phyloP scores from a whole-genome alignment of 1,284 basidiomycete species.

The Fomes fomentarius region DNA sequence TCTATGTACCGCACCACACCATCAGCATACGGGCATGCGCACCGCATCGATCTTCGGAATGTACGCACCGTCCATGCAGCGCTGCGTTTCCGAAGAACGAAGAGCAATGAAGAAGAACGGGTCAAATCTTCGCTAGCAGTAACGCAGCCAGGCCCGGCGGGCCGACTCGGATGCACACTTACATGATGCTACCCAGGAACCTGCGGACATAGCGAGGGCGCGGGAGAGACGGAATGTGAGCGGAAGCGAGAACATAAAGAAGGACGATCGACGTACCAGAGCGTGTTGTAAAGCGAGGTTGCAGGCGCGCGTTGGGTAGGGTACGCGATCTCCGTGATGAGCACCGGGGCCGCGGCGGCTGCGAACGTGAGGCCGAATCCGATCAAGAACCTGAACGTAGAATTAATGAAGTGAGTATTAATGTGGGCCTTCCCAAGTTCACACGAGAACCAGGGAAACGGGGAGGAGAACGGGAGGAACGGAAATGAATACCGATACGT shows the following conservation, averaged over 20 bases:
- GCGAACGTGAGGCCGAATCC: conserved; percentile 61
- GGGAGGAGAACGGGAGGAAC: not conserved
- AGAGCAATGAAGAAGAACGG: not conserved
- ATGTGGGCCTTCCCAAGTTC: not conserved
- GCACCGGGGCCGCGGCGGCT: conserved; percentile 51
- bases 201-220: conserved; percentile 21
- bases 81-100: conserved; percentile 27
- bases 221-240: conserved; percentile 3
- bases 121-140: not conserved
- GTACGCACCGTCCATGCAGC: conserved; percentile 52
- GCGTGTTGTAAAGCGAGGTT: conserved; percentile 58
- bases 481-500: no score
- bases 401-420: not conserved
- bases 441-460: not conserved
- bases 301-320: conserved; percentile 54
- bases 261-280: conserved; percentile 44
- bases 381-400: conserved; percentile 45
- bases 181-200: conserved; percentile 48
- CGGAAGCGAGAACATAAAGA: conserved; percentile 5
- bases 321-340: conserved; percentile 59
- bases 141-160: not conserved
- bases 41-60: not conserved
- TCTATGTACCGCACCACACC: conserved; percentile 37
- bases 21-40: not conserved
- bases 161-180: conserved; percentile 21